These are phyloP conservation scores for Cichorium intybus DNA, from an alignment of 140 eudicot genomes.

Conservation along the genomic window DNA sequence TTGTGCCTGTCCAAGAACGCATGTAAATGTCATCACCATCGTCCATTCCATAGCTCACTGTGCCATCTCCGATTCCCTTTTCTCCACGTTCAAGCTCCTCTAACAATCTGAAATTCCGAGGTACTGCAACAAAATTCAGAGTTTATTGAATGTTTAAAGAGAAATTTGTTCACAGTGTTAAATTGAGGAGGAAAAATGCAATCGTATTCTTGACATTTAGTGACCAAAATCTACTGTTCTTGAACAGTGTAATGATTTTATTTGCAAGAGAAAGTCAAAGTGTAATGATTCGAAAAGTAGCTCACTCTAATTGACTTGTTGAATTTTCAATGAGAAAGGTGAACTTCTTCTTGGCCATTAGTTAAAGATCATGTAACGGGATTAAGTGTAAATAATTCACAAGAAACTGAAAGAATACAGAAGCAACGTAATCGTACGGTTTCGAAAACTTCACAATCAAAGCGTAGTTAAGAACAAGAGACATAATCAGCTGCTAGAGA, in stretches of 20 bases:
- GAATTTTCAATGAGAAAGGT: background rate
- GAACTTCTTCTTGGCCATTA: too few relatives aligned
- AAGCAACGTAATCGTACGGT: background rate
- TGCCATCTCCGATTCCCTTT: slow-evolving; percentile 89
- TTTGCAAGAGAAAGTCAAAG: background rate
- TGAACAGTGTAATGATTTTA: too few relatives aligned
- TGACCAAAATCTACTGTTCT: too few relatives aligned
- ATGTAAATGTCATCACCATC: slow-evolving; percentile 83
- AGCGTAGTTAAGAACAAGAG: slow-evolving; percentile 5
- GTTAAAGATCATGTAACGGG: background rate
- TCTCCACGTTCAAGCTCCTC: slow-evolving; percentile 94
- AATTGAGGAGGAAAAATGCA: too few relatives aligned
- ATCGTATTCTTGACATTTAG: too few relatives aligned
- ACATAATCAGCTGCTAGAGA: background rate
- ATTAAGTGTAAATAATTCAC: background rate
- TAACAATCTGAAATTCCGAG: slow-evolving; percentile 77
- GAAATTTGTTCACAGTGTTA: too few relatives aligned
- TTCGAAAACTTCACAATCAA: background rate
- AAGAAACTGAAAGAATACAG: background rate
- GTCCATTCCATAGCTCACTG: slow-evolving; percentile 91
- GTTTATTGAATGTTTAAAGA: too few relatives aligned
- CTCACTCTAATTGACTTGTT: background rate
- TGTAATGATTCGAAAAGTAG: background rate
- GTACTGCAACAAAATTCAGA: slow-evolving; percentile 42
- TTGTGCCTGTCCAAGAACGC: slow-evolving; percentile 96